phyloP scores from a whole-genome alignment of 1,284 basidiomycete species.

The Vanrija humicola region DNA sequence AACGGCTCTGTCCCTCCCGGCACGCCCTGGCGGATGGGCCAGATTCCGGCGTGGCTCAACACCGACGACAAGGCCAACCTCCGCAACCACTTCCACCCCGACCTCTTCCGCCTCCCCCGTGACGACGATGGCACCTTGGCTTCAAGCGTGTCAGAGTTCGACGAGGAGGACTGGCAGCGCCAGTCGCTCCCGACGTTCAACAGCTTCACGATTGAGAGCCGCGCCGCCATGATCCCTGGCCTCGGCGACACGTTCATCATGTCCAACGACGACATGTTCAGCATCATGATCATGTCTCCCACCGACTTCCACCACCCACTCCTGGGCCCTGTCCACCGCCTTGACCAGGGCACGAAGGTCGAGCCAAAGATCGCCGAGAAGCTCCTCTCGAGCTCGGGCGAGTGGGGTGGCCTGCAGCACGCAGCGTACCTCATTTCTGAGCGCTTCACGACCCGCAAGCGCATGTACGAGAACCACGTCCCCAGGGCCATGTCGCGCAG shows the following conservation, averaged over 20 bases:
- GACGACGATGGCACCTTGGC: conserved; percentile 23
- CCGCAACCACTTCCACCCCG: conserved; percentile 40
- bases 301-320: conserved; percentile 40
- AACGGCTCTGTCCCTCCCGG: neutral
- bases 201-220: conserved; percentile 38
- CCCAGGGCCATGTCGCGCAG: conserved; percentile 30
- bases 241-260: conserved; percentile 36
- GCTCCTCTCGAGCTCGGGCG: conserved; percentile 28
- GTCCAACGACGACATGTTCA: conserved; percentile 46
- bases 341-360: conserved; percentile 31
- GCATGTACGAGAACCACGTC: conserved; percentile 39
- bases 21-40: conserved; percentile 32
- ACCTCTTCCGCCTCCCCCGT: conserved; percentile 33
- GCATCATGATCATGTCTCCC: conserved; percentile 22
- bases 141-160: neutral
- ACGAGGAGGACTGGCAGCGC: conserved; percentile 32
- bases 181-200: conserved; percentile 37
- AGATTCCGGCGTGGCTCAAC: conserved; percentile 42
- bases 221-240: conserved; percentile 30
- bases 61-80: conserved; percentile 21
- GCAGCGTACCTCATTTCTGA: conserved; percentile 28
- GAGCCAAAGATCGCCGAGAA: conserved; percentile 15
- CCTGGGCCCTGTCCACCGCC: conserved; percentile 30
- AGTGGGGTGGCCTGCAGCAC: conserved; percentile 43
- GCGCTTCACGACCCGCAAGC: conserved; percentile 26